Percentiles rank a stretch among this genome's conserved stretches.
These are phyloP conservation scores for Cryptococcus sp. DNA, from an alignment of 1,284 basidiomycete genomes.

Conservation along the genomic window DNA sequence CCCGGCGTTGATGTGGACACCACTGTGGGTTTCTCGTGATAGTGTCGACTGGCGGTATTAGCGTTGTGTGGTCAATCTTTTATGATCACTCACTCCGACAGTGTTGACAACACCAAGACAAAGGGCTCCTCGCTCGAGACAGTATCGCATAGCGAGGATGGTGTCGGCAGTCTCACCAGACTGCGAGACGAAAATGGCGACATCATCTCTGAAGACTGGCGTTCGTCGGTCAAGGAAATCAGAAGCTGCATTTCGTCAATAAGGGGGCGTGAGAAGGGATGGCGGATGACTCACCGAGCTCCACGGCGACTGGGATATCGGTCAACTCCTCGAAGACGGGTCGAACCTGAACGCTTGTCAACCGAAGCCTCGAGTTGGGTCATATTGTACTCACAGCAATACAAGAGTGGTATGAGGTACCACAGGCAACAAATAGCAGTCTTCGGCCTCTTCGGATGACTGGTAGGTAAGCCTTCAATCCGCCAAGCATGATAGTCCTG, in stretches of 20 bases:
- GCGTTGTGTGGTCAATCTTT: background rate
- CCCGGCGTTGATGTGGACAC: slow-evolving; percentile 98
- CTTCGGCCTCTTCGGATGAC: slow-evolving; percentile 93
- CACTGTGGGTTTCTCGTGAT: slow-evolving; percentile 97
- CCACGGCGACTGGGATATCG: slow-evolving; percentile 96
- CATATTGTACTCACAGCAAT: slow-evolving; percentile 56
- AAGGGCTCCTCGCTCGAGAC: slow-evolving; percentile 91
- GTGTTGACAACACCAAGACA: slow-evolving; percentile 96
- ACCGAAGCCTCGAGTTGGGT: too few relatives aligned
- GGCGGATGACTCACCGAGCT: slow-evolving; percentile 54
- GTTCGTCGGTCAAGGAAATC: slow-evolving; percentile 99
- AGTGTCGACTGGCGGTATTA: slow-evolving; percentile 63
- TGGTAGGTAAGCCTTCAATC: slow-evolving; percentile 88
- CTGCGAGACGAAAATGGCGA: slow-evolving; percentile 95
- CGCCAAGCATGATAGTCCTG: slow-evolving; percentile 87
- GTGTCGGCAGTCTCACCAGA: slow-evolving; percentile 99
- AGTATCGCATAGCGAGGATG: slow-evolving; percentile 93
- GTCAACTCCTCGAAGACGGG: slow-evolving; percentile 99
- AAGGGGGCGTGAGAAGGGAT: too few relatives aligned
- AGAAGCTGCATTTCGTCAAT: slow-evolving; percentile 56
- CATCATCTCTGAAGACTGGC: slow-evolving; percentile 98
- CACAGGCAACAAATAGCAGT: slow-evolving; percentile 96
- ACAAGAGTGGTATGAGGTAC: slow-evolving; percentile 96
- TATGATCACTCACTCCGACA: slow-evolving; percentile 58
- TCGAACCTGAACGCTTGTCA: slow-evolving; percentile 46